Evolutionary conservation across 371 early-diverging fungal species (phyloP), one percentile per base, ranked within the genome.

Genomic region (Blakeslea trispora): DNA sequence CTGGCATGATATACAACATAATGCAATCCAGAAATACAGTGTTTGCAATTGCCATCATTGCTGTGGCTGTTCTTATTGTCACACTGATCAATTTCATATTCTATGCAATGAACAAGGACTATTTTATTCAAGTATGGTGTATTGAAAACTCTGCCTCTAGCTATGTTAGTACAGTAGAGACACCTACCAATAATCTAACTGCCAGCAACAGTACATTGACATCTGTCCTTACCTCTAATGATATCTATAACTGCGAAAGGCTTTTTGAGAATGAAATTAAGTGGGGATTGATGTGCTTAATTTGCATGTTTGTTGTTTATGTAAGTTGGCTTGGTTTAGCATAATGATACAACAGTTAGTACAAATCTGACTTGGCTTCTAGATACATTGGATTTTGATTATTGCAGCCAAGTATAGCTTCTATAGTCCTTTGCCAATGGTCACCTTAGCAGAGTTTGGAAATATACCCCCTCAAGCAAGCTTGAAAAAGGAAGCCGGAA

Each of bases 181-280:
- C 17, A 32, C 32, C n/a, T 45, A 53, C 45, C 13, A 47, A 47
- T 19, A 43, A 41, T 11, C 18, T 14, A 43, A 35, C 34, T n/a
- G 58, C 17, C 23, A 55, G 41, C 39, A 37, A 8, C n/a, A 44
- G 42, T 23, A 23, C 50, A 47, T 34, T 34, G 18, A 40, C 23
- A 11, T 35, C 22, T 23, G 28, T 23, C 5, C 18, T 59, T 11
- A 49, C 24, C 3, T 39, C 49, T 14, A 45, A 11, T 0, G 74
- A 75, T 37, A 68, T 63, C n/a, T 79, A 74, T 46, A 75, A 79
- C 23, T 79, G 79, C 19, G 53, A 69, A 31, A 66, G 70, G 31
- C 19, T 79, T n/a, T 75, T 55, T 37, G 42, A 70, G 22, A 70
- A 72, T 45, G 74, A 79, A 57, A 28, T 72, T 21, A 79, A 79